phyloP scores from a whole-genome alignment of 192 early-diverging fungal species.

The Backusella luteola region DNA sequence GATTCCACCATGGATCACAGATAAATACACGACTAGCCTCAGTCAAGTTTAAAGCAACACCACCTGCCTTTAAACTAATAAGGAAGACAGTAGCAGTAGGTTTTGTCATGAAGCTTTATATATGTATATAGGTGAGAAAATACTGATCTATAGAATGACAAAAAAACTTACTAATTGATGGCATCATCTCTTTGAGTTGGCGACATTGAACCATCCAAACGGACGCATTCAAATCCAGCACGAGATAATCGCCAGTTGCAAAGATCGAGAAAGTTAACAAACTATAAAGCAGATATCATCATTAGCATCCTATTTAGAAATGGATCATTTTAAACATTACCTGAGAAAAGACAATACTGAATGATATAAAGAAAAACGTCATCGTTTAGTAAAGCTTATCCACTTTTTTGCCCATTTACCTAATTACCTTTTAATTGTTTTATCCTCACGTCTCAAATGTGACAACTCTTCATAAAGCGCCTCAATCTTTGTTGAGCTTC shows the following conservation, averaged over 20 bases:
- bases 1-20: constrained; percentile 64
- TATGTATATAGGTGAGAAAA: neutral
- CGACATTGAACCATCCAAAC: constrained; percentile 88
- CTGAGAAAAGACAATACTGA: constrained; percentile 43
- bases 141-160: neutral
- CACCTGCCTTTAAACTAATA: constrained; percentile 89
- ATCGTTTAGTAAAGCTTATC: neutral
- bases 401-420: neutral
- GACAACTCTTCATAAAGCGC: constrained; percentile 89
- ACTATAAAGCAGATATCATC: constrained; percentile 41
- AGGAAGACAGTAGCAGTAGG: constrained; percentile 86
- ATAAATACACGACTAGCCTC: constrained; percentile 85
- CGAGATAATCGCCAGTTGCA: constrained; percentile 88
- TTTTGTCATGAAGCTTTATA: constrained; percentile 66
- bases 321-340: neutral
- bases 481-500: constrained; percentile 92
- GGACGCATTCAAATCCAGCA: constrained; percentile 81
- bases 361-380: neutral
- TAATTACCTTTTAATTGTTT: constrained; percentile 68
- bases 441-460: constrained; percentile 62
- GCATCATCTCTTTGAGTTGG: constrained; percentile 72
- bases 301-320: too few relatives aligned
- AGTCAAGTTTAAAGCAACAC: constrained; percentile 90
- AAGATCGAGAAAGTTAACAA: constrained; percentile 86
- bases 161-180: constrained; percentile 44